Evolutionary conservation across 1,284 basidiomycete genomes (phyloP), one percentile per base, ranked within the genome.

Genomic region (Psilocybe mexicana): DNA sequence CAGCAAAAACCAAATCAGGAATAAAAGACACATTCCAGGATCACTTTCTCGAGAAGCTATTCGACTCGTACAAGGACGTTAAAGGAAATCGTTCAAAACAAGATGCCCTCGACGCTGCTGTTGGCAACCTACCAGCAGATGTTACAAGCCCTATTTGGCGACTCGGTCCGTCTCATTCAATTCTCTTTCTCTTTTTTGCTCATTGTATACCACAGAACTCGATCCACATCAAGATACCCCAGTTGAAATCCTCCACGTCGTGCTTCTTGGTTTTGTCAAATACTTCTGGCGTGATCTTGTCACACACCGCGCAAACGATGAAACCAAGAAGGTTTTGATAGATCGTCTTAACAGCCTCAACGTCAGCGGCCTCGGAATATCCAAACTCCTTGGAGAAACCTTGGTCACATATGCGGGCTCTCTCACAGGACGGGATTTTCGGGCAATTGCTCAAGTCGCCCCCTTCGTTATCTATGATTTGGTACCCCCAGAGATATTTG

Each of bases 251-350:
- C 60, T 77, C 0, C 74, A 77, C 60, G 67, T 72, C 3, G 63
- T 76, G 11, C 61, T 77, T 0, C 67, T 76, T 2, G 73, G 76
- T 0, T 72, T 76, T 61, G 65, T 75, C 40, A 75, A 76, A 44
- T 77, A 76, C 51, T 61, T 76, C 11, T 76, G 75, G 75, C 64
- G 67, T 1, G 74, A 77, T 63, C 56, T 65, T 1, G 58, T 76
- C 10, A 43, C 67, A 23, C 61, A 65, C 30, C 67, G 69, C 36
- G 44, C 66, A 12, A 64, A 65, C 33, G 51, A 61, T 14, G 48
- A 47, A 0, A 58, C 69, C 26, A 68, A 69, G 26, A 40, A 54
- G 0, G 28, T 67, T 0, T 60, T 75, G 0, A 64, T 61, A 0
- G 54, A 55, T 6, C 64, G 69, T 1, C 2, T 57, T 12, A 45